A percentile compares a stretch with the other conserved stretches of the same genome.
Conservation (phyloP, 805 yeast species). For the Yarrowia osloensis region DNA sequence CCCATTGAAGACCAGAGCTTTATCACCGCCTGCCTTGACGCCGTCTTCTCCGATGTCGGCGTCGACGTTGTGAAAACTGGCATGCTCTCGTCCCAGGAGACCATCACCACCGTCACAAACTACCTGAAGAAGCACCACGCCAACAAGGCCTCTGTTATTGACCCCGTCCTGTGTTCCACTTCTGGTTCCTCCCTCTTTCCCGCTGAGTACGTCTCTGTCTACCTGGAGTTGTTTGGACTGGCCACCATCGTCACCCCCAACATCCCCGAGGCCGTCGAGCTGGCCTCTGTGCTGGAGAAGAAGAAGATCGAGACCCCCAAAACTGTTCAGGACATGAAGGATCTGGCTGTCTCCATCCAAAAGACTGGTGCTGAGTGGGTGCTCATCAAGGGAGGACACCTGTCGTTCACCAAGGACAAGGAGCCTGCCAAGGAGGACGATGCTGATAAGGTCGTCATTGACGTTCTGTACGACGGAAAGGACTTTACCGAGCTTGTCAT, state of each 20-base stretch:
- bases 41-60: slow-evolving; percentile 61
- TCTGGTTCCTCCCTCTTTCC: slow-evolving; percentile 63
- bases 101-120: slow-evolving; percentile 51
- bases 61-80: slow-evolving; percentile 78
- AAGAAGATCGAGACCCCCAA: slow-evolving; percentile 30
- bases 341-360: slow-evolving; percentile 48
- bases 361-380: slow-evolving; percentile 52
- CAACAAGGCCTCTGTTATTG: slow-evolving; percentile 57
- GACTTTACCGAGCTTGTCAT: slow-evolving; percentile 52
- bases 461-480: slow-evolving; percentile 40
- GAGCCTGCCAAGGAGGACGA: slow-evolving; percentile 29
- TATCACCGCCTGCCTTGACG: slow-evolving; percentile 52
- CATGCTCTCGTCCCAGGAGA: slow-evolving; percentile 58
- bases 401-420: slow-evolving; percentile 40
- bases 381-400: slow-evolving; percentile 82
- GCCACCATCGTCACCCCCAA: slow-evolving; percentile 77
- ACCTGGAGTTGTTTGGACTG: slow-evolving; percentile 47
- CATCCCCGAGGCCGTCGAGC: slow-evolving; percentile 59
- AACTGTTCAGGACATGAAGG: slow-evolving; percentile 46
- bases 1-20: slow-evolving; percentile 49
- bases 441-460: slow-evolving; percentile 35
- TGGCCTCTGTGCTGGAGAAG: slow-evolving; percentile 38
- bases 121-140: slow-evolving; percentile 42
- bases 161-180: slow-evolving; percentile 84
- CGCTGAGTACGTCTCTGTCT: slow-evolving; percentile 16